phyloP scores from a whole-genome alignment of 257 asterid species.

The Marsdenia floribunda region DNA sequence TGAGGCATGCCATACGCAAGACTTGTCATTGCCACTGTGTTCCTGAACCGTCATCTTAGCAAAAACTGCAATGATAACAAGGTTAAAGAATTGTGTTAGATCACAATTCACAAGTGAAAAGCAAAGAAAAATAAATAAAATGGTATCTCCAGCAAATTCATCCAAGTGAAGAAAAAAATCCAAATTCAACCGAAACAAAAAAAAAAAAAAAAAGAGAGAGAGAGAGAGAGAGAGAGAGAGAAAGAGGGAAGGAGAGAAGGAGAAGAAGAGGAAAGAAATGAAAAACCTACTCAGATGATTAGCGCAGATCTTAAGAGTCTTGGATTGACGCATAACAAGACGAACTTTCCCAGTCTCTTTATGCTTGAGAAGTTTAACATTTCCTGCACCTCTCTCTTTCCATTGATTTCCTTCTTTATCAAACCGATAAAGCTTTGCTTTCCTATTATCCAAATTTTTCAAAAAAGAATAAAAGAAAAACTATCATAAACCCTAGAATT shows the following conservation, averaged over 20 bases:
- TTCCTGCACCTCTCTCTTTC: slow-evolving; percentile 55
- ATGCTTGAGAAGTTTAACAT: slow-evolving; percentile 43
- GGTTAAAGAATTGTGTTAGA: not conserved
- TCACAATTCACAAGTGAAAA: slow-evolving; percentile 10
- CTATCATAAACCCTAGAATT: slow-evolving; percentile 14
- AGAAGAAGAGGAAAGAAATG: too few relatives aligned
- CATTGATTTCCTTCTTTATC: slow-evolving; percentile 47
- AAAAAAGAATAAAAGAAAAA: not conserved
- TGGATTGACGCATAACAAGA: slow-evolving; percentile 47
- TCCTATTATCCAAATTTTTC: slow-evolving; percentile 19
- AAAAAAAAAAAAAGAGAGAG: too few relatives aligned
- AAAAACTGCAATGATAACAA: slow-evolving; percentile 23
- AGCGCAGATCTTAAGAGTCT: slow-evolving; percentile 55
- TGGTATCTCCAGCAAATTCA: not conserved
- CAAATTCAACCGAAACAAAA: not conserved
- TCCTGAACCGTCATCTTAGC: slow-evolving; percentile 44
- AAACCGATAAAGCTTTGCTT: slow-evolving; percentile 46
- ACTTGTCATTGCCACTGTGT: slow-evolving; percentile 44
- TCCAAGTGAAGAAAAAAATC: not conserved
- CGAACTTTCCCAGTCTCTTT: slow-evolving; percentile 42
- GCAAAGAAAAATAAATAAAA: not conserved
- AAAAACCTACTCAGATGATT: slow-evolving; percentile 40
- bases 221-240: too few relatives aligned
- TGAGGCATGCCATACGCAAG: slow-evolving; percentile 51
- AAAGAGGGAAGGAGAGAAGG: too few relatives aligned